Conservation (phyloP, 1,284 basidiomycete species). For the Ceratobasidium sp. region DNA sequence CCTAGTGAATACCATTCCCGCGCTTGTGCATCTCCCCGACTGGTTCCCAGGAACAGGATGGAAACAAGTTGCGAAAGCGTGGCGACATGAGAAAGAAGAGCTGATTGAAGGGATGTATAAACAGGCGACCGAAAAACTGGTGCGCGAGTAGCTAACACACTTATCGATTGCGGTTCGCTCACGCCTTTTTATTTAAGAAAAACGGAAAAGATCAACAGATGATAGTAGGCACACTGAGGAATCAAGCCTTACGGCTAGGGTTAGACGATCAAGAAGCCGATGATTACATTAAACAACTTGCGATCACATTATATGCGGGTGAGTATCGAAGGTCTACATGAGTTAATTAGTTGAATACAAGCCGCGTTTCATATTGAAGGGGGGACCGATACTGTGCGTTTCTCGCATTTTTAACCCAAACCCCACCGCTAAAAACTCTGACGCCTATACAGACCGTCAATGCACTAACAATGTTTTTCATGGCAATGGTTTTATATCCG, state of each 20-base stretch:
- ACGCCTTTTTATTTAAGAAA: too few species aligned
- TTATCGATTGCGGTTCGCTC: too few species aligned
- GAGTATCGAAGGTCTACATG: not conserved
- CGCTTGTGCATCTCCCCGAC: constrained; percentile 27
- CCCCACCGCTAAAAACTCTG: not conserved
- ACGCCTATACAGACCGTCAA: not conserved
- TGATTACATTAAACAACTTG: not conserved
- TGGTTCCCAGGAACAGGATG: constrained; percentile 37
- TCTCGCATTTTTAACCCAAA: not conserved
- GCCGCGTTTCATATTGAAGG: not conserved
- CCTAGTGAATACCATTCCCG: constrained; percentile 4
- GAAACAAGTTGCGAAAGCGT: constrained; percentile 11
- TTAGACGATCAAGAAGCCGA: not conserved
- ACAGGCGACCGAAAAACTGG: too few species aligned
- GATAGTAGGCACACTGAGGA: not conserved
- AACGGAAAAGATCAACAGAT: not conserved
- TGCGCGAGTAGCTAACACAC: too few species aligned
- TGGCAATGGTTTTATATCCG: constrained; percentile 38
- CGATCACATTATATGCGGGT: not conserved
- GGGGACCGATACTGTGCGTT: constrained; percentile 1
- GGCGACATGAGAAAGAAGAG: constrained; percentile 16
- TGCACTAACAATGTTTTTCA: constrained; percentile 11
- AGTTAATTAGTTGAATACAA: not conserved
- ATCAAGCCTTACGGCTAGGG: not conserved
- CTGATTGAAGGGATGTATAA: constrained; percentile 7